Base-by-base conservation (phyloP, 2,329 filamentous ascomycete species). In the Colletotrichum zoysiae region DNA sequence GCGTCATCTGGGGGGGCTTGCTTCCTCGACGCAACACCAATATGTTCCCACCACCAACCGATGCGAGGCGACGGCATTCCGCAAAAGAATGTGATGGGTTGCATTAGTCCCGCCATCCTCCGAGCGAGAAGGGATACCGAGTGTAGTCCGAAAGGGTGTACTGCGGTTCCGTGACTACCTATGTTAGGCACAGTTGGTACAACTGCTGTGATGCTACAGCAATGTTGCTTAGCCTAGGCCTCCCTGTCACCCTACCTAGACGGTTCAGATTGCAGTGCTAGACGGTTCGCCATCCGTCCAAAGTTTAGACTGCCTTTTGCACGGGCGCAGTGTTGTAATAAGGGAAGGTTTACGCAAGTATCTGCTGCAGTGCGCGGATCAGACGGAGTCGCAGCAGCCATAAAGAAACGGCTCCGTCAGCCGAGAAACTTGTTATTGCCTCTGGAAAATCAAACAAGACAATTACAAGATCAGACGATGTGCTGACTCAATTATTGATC, bases 321-420 rank as follows among this genome's bases (percentile, higher is more conserved):
- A 23, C 69, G 58, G 48, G 58, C 46, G 38, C 59, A 35, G 65
- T 64, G 38, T 62, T 67, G 50, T 56, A 44, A 26, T 56, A 44
- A 26, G 26, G 40, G 65, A 46, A 48, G 38, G 50, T 65, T 63
- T 71, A 65, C 59, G 55, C 46, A 69, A 50, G 59, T 48, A 40
- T 44, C 35, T 50, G 59, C 65, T 71, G 65, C 65, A 60, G 56
- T 59, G 55, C 40, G 59, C 65, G 23, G 58, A 63, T 68, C 69
- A 48, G 69, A 71, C 69, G 65, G 30, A 33, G n/a, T n/a, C 69
- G 59, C 59, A 55, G 56, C 53, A n/a, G 60, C 46, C 70, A 65
- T 71, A 65, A 69, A 71, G 65, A 69, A 69, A 71, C 70, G 55
- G 44, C 59, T 56, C 59, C 46, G 23, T 69, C 70, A 63, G 53